Conservation (phyloP, 257 asterid species). For the Penstemon eatonii region DNA sequence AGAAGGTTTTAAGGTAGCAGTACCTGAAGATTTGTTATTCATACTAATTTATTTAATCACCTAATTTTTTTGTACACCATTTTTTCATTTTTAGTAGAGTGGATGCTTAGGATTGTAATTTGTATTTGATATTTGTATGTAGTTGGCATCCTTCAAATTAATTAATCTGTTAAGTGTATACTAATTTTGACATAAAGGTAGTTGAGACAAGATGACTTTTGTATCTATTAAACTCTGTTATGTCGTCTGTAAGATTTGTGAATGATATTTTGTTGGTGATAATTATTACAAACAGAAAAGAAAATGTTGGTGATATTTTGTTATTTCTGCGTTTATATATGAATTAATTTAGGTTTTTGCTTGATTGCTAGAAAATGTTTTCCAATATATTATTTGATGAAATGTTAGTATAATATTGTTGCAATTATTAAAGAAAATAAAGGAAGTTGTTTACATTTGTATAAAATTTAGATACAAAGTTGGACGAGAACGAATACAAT, state of each 20-base stretch:
- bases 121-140: conserved; percentile 35
- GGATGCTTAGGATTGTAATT: conserved; percentile 50
- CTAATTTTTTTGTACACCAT: conserved; percentile 26
- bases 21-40: conserved; percentile 17
- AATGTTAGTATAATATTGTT: too few relatives aligned
- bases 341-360: too few relatives aligned
- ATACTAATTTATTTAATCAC: conserved; percentile 12
- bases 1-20: conserved; percentile 40
- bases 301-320: not conserved
- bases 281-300: not conserved
- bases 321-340: not conserved
- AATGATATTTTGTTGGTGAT: conserved; percentile 1
- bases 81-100: conserved; percentile 44
- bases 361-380: too few relatives aligned
- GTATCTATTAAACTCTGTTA: not conserved
- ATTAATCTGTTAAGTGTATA: conserved; percentile 22
- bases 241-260: not conserved
- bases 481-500: too few relatives aligned
- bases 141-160: conserved; percentile 40
- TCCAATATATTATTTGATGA: too few relatives aligned
- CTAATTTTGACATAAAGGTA: conserved; percentile 23
- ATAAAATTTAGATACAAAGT: too few relatives aligned
- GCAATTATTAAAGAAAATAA: too few relatives aligned
- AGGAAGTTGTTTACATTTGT: too few relatives aligned
- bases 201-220: conserved; percentile 6